Evolutionary conservation across 2,329 filamentous ascomycete species (phyloP).

Genomic region (Biscogniauxia mediterranea): DNA sequence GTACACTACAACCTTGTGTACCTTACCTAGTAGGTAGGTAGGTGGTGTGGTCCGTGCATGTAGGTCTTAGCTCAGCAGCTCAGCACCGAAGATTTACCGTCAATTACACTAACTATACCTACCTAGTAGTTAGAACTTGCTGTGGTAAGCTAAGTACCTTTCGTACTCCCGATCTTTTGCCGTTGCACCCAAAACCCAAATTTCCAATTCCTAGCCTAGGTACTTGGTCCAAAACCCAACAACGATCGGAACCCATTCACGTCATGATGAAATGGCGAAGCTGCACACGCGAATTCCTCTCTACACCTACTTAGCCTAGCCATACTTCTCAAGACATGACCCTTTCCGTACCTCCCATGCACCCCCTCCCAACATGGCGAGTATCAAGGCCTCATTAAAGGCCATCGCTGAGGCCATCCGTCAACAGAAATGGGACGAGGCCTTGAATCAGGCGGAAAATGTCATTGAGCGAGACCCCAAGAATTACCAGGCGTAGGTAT

Average conservation of each 20-base stretch:
- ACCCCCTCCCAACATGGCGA: conserved; percentile 42
- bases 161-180: no score
- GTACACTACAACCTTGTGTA: background rate
- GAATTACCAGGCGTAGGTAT: conserved; percentile 75
- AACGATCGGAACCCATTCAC: conserved; percentile 8
- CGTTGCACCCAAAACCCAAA: no score
- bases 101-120: no score
- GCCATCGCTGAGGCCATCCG: conserved; percentile 76
- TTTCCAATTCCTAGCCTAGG: no score
- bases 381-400: conserved; percentile 73
- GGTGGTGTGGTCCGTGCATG: no score
- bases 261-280: conserved; percentile 22
- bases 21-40: no score
- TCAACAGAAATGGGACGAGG: conserved; percentile 75
- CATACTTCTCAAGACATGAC: conserved; percentile 22
- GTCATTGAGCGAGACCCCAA: conserved; percentile 70
- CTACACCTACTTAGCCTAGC: background rate
- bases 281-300: conserved; percentile 7
- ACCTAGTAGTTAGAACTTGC: no score
- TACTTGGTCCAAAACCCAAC: no score
- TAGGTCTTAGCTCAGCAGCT: no score
- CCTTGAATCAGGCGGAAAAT: conserved; percentile 64
- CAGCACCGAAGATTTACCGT: no score
- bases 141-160: no score
- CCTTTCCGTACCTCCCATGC: conserved; percentile 6